A percentile compares a stretch with the other conserved stretches of the same genome.
phyloP scores from a whole-genome alignment of 768 basidiomycete genomes.

The Tephrocybe sp. region DNA sequence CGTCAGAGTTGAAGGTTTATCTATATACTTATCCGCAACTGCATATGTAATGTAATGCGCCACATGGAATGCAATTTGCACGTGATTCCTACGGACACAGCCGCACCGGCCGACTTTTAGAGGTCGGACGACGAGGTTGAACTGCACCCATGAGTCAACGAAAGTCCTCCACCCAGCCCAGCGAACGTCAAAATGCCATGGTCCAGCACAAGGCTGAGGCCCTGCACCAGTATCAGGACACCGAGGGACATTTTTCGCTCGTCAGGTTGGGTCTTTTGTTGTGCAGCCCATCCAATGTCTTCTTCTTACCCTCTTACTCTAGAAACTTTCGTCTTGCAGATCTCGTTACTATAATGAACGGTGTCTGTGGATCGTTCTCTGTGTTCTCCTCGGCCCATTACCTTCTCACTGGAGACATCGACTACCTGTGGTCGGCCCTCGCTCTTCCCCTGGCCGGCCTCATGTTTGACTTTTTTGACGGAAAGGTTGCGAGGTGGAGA shows the following conservation, averaged over 20 bases:
- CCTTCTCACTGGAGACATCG: slow-evolving; percentile 74
- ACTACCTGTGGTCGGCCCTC: slow-evolving; percentile 86
- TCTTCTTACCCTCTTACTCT: slow-evolving; percentile 11
- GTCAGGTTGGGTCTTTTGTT: slow-evolving; percentile 77
- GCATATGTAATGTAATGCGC: slow-evolving; percentile 7
- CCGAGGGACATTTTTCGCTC: slow-evolving; percentile 95
- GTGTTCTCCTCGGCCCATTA: slow-evolving; percentile 93
- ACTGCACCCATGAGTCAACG: slow-evolving; percentile 46
- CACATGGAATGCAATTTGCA: slow-evolving; percentile 3
- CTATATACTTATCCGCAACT: slow-evolving; percentile 1
- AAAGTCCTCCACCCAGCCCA: slow-evolving; percentile 35
- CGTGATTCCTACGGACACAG: slow-evolving; percentile 13
- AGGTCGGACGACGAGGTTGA: slow-evolving; percentile 11
- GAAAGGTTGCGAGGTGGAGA: slow-evolving; percentile 97
- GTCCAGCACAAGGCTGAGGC: slow-evolving; percentile 36
- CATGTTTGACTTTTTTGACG: slow-evolving; percentile 97
- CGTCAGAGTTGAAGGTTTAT: slow-evolving; percentile 9
- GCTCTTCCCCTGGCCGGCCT: slow-evolving; percentile 88
- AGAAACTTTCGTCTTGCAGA: slow-evolving; percentile 99
- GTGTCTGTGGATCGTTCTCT: slow-evolving; percentile 95
- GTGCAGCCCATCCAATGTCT: slow-evolving; percentile 13
- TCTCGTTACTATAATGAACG: slow-evolving; percentile 98
- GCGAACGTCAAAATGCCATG: slow-evolving; percentile 18
- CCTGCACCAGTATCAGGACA: slow-evolving; percentile 82
- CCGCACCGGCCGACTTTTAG: neutral